Base-by-base conservation (phyloP, 2,329 filamentous ascomycete species). In the Sarocladium brachiariae region DNA sequence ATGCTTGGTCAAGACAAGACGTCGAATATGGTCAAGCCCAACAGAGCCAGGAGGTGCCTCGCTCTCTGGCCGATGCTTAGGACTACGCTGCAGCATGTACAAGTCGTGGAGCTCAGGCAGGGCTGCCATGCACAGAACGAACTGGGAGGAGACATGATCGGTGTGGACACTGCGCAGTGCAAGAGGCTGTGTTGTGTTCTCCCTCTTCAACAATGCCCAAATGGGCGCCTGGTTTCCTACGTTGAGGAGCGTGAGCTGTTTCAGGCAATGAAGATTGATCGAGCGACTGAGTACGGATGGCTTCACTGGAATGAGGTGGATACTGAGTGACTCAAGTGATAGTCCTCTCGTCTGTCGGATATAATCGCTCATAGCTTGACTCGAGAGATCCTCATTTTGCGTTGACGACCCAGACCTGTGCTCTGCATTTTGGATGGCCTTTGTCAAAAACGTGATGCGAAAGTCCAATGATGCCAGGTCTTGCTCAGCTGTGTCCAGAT, bases 221-320 rank as follows among this genome's bases (percentile, higher is more conserved):
- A 86, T 76, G 0, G 74, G 67, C 24, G 70, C 70, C 60, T 86
- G 83, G 4, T 75, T 69, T 1, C 83, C 83, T 16, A 85, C 81
- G 54, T 82, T 83, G 41, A 86, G 72, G 21, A 86, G 67, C 1
- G 80, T 81, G 16, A 86, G 67, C 43, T 71, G 72, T 55, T 67
- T 74, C n/a, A 86, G 67, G 3, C 69, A 68, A n/a, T 67, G 68
- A 3, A 86, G 58, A 56, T 86, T 79, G 31, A 86, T 65, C 1
- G 78, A 77, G 24, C 72, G 70, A 16, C 70, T 74, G 8, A 86
- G 59, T 0, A 83, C 72, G 0, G 76, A 77, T 2, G 80, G 70
- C 60, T 78, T 81, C 56, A 82, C 70, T 0, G 82, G 82, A 30
- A 86, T 73, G 27, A 82, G 70, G 57, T 82, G 71, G 23, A 85